A percentile compares a stretch with the other conserved stretches of the same genome.
phyloP scores from a whole-genome alignment of 2,329 filamentous ascomycete genomes.

The Metarhizium humberi region DNA sequence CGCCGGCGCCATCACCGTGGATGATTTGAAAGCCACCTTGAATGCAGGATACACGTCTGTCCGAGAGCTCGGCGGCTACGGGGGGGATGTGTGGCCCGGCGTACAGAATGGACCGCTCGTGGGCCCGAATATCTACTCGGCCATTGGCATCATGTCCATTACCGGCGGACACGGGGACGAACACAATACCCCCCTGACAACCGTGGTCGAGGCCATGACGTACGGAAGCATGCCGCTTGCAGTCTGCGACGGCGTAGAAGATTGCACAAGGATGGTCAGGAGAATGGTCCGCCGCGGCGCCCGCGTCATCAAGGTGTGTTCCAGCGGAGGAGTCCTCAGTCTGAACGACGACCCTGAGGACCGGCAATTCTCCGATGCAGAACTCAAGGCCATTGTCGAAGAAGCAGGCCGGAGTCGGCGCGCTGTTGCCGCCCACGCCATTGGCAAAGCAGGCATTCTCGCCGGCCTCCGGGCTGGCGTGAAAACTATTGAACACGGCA shows the following conservation, averaged over 20 bases:
- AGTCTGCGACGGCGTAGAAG: slow-evolving; percentile 27
- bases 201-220: slow-evolving; percentile 20
- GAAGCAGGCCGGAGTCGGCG: slow-evolving; percentile 27
- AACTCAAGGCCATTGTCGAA: slow-evolving; percentile 26
- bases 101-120: slow-evolving; percentile 34
- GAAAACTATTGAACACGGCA: slow-evolving; percentile 29
- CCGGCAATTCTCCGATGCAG: slow-evolving; percentile 29
- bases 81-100: slow-evolving; percentile 30
- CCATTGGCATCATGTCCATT: slow-evolving; percentile 32
- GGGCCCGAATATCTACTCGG: slow-evolving; percentile 39
- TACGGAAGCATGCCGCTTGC: slow-evolving; percentile 24
- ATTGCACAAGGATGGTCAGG: slow-evolving; percentile 29
- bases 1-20: slow-evolving; percentile 8
- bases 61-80: slow-evolving; percentile 38
- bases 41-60: slow-evolving; percentile 41
- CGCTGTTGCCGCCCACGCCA: slow-evolving; percentile 29
- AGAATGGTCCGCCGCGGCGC: slow-evolving; percentile 31
- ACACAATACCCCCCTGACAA: slow-evolving; percentile 23
- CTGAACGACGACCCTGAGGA: slow-evolving; percentile 28
- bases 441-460: slow-evolving; percentile 30
- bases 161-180: slow-evolving; percentile 39
- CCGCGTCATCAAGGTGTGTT: slow-evolving; percentile 29
- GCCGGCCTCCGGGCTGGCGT: slow-evolving; percentile 27
- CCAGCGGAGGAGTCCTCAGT: slow-evolving; percentile 29
- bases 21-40: slow-evolving; percentile 26